Evolutionary conservation across 768 basidiomycete species (phyloP), one percentile per base, ranked within the genome.

Genomic region (Podaxis carcinomalis): DNA sequence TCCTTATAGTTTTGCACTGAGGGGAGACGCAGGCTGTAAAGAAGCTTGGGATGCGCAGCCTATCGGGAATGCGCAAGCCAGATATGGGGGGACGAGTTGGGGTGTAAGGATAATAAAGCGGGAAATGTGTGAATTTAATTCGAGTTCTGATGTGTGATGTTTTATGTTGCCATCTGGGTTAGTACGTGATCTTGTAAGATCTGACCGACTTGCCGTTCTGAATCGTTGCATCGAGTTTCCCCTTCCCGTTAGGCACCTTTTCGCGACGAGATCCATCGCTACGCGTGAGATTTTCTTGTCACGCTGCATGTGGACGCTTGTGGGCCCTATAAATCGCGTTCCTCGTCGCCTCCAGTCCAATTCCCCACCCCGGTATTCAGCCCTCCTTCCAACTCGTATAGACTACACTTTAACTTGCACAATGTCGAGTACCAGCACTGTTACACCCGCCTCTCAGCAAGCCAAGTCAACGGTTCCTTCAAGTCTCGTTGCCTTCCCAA

Each of bases 401-500:
- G 62, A 57, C 44, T 3, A 50, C 35, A 23, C 23, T n/a, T 9
- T 28, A 10, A 32, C 51, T 35, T 37, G 14, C 21, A 57, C 62
- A 51, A 63, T 65, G 59, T 59, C 66, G 58, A 64, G 59, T 46
- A 27, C 47, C 54, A 57, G 53, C 53, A 46, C 62, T 21, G 13
- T 62, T 59, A 46, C 57, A 57, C 62, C 65, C 63, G 65, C 62
- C 59, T 62, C 66, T 62, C 57, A 68, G 67, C 62, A 72, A 56
- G 71, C 77, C 62, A 78, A 67, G 65, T 70, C 72, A 49, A 64
- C 74, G 51, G 73, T 76, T 14, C 80, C 81, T 63, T 73, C 83
- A 61, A 81, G 78, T 70, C 83, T 92, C 67, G 78, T 89, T 74
- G 78, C 90, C 13, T 84, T 88, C 65, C 90, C 90, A n/a, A 86